A percentile compares a stretch with the other conserved stretches of the same genome.
These are phyloP conservation scores for Eimeria praecox DNA, from an alignment of 169 alveolate genomes.

Conservation along the genomic window DNA sequence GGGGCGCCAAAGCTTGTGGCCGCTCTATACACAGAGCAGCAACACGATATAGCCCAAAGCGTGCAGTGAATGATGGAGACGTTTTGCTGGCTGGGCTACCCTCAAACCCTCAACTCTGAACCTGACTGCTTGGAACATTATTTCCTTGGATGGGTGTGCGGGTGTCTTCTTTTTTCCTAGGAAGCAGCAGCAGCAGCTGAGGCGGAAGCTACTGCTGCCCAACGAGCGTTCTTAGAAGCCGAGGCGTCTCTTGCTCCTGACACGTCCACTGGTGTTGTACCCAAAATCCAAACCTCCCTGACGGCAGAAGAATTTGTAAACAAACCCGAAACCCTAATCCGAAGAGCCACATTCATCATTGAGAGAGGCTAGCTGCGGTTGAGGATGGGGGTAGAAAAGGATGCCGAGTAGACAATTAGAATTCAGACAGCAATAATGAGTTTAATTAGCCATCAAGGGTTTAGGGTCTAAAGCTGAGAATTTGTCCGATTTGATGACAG, in stretches of 20 bases:
- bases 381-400: not conserved
- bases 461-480: not conserved
- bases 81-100: not conserved
- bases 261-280: not conserved
- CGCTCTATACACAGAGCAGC: not conserved
- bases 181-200: constrained; percentile 66
- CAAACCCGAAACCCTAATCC: constrained; percentile 17
- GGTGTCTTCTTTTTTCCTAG: not conserved
- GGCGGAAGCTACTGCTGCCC: constrained; percentile 46
- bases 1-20: not conserved
- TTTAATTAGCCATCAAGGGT: not conserved
- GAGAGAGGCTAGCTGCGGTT: not conserved
- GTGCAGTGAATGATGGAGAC: not conserved
- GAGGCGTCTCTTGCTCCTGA: constrained; percentile 57
- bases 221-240: constrained; percentile 41
- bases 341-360: not conserved
- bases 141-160: not conserved
- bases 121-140: not conserved
- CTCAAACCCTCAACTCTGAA: not conserved
- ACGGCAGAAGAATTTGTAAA: constrained; percentile 57
- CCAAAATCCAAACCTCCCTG: not conserved
- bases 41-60: not conserved
- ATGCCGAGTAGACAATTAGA: not conserved
- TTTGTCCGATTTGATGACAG: constrained; percentile 13
- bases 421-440: not conserved